phyloP scores from a whole-genome alignment of 768 basidiomycete genomes.

The Boletus sp. region DNA sequence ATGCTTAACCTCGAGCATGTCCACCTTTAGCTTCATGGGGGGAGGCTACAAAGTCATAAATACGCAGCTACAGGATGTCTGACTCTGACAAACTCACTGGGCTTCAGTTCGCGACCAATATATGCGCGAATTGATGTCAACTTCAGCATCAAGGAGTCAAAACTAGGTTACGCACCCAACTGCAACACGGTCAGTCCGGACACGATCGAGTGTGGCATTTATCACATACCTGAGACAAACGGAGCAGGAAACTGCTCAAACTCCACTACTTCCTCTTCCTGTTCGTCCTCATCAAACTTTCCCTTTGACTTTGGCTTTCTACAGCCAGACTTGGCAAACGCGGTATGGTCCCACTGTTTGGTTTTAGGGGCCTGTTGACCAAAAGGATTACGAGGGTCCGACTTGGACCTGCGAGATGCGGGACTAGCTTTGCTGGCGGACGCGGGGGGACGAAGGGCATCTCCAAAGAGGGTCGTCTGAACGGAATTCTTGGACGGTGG shows the following conservation, averaged over 20 bases:
- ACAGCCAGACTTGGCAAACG: conserved; percentile 78
- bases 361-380: conserved; percentile 60
- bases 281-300: conserved; percentile 53
- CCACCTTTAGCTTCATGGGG: conserved; percentile 74
- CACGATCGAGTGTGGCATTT: background rate
- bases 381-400: conserved; percentile 41
- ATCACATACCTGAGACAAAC: conserved; percentile 58
- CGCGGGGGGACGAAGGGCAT: conserved; percentile 39
- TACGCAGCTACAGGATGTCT: background rate
- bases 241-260: conserved; percentile 88
- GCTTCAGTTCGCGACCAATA: conserved; percentile 18
- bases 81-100: conserved; percentile 24
- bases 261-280: conserved; percentile 60
- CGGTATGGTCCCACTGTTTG: conserved; percentile 91
- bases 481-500: conserved; percentile 38
- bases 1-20: conserved; percentile 74
- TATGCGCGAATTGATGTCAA: conserved; percentile 3
- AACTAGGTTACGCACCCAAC: conserved; percentile 48
- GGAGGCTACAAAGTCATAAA: conserved; percentile 46
- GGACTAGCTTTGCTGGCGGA: conserved; percentile 29
- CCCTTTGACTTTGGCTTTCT: conserved; percentile 52
- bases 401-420: conserved; percentile 40
- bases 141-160: background rate
- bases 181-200: conserved; percentile 24
- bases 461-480: conserved; percentile 71